These are phyloP conservation scores for Syzygium grande DNA, from an alignment of 345 rosid genomes.

Conservation along the genomic window DNA sequence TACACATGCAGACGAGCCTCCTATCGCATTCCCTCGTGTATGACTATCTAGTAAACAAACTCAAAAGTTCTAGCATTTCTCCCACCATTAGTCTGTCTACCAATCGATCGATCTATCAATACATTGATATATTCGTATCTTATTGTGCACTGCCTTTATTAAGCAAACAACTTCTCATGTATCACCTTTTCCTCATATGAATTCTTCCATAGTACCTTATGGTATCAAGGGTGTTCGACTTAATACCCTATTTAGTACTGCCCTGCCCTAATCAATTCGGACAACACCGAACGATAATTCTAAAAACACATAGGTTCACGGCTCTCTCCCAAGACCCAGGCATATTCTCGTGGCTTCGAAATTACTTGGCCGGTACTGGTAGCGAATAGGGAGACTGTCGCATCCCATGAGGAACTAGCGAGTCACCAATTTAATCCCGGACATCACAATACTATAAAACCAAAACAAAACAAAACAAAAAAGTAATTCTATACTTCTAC, in stretches of 20 bases:
- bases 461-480: neutral
- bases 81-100: too few species aligned
- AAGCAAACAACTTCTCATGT: too few species aligned
- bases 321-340: neutral
- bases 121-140: too few species aligned
- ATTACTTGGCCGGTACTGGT: fast-evolving
- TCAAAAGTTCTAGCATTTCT: too few species aligned
- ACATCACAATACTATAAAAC: neutral
- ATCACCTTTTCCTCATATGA: too few species aligned
- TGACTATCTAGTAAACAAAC: too few species aligned
- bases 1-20: too few species aligned
- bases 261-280: fast-evolving
- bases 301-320: neutral
- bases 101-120: too few species aligned
- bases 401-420: neutral
- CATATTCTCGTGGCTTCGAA: neutral
- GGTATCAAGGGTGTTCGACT: neutral
- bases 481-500: neutral
- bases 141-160: too few species aligned
- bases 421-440: neutral
- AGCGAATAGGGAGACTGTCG: neutral
- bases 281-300: neutral
- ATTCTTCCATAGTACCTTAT: neutral
- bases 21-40: too few species aligned
- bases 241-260: neutral